Conservation (phyloP, 1,139 yeast genomes). For the Zygoascus sp. region DNA sequence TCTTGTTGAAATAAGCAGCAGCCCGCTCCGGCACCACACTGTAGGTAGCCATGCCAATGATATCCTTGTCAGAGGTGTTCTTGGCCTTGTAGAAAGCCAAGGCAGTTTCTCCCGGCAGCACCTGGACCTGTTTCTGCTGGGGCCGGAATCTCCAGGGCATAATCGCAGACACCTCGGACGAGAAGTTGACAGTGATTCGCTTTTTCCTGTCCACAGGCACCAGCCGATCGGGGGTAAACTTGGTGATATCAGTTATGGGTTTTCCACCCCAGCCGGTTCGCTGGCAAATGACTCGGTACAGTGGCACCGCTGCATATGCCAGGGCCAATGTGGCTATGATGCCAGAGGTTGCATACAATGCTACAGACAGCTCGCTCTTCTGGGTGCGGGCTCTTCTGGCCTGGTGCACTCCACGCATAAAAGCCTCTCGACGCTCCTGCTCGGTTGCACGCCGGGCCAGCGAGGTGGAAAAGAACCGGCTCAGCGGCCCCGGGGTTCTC, state of each 20-base stretch:
- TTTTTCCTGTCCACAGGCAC: constrained; percentile 84
- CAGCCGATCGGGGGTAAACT: constrained; percentile 81
- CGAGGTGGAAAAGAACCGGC: background rate
- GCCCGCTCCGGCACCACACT: constrained; percentile 96
- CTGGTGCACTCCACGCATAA: constrained; percentile 29
- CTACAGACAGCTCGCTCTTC: constrained; percentile 46
- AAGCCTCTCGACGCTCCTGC: constrained; percentile 22
- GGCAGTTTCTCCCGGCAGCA: constrained; percentile 97
- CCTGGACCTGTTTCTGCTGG: constrained; percentile 87
- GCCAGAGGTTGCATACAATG: constrained; percentile 68
- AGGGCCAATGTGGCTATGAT: constrained; percentile 72
- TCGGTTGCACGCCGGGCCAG: constrained; percentile 14
- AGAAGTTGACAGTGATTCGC: constrained; percentile 75
- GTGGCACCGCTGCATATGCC: constrained; percentile 87
- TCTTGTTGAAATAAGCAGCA: constrained; percentile 92
- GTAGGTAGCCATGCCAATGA: constrained; percentile 97
- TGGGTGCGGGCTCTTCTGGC: constrained; percentile 34
- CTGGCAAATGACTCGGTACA: constrained; percentile 87
- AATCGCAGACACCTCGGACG: constrained; percentile 86
- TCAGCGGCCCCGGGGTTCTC: too few relatives aligned
- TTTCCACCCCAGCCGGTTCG: constrained; percentile 96
- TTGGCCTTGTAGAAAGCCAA: constrained; percentile 92
- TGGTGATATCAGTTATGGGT: constrained; percentile 79
- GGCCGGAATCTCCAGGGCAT: constrained; percentile 97
- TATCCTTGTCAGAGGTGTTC: constrained; percentile 79